Evolutionary conservation across 371 early-diverging fungal genomes (phyloP).

Genomic region (Syncephalis fuscata): DNA sequence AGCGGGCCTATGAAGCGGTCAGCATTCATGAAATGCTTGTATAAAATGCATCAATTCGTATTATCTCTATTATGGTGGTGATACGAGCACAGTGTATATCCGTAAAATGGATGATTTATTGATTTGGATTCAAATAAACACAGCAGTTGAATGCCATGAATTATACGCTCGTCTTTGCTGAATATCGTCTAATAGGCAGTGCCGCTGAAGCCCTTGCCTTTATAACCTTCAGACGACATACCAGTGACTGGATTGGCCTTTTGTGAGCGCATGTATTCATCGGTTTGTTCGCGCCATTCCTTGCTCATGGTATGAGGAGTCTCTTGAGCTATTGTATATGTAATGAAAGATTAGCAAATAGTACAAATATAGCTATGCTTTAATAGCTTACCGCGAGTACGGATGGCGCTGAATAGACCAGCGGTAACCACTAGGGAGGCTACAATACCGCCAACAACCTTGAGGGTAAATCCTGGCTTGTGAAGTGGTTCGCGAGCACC

Average conservation of each 20-base stretch:
- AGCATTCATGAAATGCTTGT: too few species aligned
- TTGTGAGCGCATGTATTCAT: constrained; percentile 60
- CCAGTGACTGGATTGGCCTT: constrained; percentile 86
- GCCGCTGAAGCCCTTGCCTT: constrained; percentile 46
- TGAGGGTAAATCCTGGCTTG: constrained; percentile 52
- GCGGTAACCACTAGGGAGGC: constrained; percentile 33
- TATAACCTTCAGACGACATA: constrained; percentile 69
- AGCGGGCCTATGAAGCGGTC: too few species aligned
- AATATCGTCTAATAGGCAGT: constrained; percentile 10
- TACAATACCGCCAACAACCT: constrained; percentile 54
- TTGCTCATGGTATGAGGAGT: constrained; percentile 58
- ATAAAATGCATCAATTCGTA: too few species aligned
- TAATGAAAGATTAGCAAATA: constrained; percentile 1
- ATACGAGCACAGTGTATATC: too few species aligned
- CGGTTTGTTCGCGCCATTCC: constrained; percentile 89
- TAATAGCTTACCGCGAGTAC: constrained; percentile 48
- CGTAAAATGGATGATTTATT: too few species aligned
- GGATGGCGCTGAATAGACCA: constrained; percentile 49
- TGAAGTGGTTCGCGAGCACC: constrained; percentile 69
- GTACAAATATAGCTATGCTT: too few species aligned
- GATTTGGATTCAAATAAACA: neutral
- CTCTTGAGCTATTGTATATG: constrained; percentile 13
- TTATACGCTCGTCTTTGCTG: constrained; percentile 7
- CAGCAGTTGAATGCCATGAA: neutral
- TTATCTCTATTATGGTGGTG: too few species aligned